A percentile compares a stretch with the other conserved stretches of the same genome.
Evolutionary conservation across 2,329 filamentous ascomycete species (phyloP).

Genomic region (Penicillium sp.): DNA sequence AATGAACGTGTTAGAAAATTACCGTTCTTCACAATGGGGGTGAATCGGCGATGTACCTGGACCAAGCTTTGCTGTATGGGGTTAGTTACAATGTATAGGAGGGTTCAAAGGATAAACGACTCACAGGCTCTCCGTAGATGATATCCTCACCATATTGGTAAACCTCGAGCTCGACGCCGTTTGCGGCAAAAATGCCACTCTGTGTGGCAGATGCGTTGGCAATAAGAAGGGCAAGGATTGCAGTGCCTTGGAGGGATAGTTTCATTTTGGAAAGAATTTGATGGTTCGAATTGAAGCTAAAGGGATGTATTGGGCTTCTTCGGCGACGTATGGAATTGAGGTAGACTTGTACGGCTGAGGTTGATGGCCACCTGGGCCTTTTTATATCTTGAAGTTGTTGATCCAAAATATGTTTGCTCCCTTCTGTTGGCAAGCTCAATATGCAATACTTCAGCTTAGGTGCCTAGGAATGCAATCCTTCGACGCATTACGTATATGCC

Average conservation of each 20-base stretch:
- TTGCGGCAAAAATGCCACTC: background rate
- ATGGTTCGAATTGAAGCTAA: background rate
- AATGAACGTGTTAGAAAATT: background rate
- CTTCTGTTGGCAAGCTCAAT: too few relatives aligned
- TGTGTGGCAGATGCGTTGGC: background rate
- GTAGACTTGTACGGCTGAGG: too few relatives aligned
- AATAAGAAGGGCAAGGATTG: background rate
- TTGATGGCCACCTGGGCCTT: background rate
- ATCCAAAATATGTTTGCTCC: background rate
- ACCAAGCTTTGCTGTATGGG: background rate
- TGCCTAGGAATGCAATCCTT: background rate
- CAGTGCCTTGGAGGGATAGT: background rate
- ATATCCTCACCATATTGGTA: background rate
- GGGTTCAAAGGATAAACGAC: background rate
- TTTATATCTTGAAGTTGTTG: background rate
- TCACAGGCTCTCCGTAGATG: background rate
- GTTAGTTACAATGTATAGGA: background rate
- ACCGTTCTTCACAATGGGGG: too few relatives aligned
- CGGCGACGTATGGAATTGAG: background rate
- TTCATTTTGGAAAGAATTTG: background rate
- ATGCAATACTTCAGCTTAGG: background rate
- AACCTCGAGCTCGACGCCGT: slow-evolving; percentile 1
- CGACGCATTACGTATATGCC: background rate
- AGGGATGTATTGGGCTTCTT: background rate
- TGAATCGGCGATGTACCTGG: background rate